phyloP scores from a whole-genome alignment of 139 green algal species.

The Chloropicon primus region DNA sequence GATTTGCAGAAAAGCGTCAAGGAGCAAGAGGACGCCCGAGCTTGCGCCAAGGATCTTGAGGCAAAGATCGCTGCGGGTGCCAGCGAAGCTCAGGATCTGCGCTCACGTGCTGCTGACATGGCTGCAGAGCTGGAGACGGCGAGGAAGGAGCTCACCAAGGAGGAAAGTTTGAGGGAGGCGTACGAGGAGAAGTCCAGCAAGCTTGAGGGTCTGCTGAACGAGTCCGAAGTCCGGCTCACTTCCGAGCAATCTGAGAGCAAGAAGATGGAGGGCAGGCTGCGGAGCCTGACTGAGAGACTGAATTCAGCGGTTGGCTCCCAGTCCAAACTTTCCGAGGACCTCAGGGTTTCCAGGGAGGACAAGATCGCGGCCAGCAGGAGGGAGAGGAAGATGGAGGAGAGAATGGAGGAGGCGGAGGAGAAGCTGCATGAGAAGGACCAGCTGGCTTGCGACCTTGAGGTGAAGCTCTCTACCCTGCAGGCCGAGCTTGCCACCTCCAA shows the following conservation, averaged over 20 bases:
- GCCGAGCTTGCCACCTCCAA: neutral
- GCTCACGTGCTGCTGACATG: too few species aligned
- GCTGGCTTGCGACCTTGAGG: neutral
- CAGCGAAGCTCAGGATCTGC: too few species aligned
- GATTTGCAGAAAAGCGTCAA: too few species aligned
- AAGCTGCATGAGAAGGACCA: neutral
- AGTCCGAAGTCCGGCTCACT: too few species aligned
- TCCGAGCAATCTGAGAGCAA: too few species aligned
- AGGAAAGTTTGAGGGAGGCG: neutral
- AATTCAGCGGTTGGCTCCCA: neutral
- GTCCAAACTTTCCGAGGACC: neutral
- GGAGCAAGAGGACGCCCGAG: too few species aligned
- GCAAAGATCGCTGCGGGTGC: neutral
- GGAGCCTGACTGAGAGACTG: neutral
- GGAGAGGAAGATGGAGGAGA: neutral
- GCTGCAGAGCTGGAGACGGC: neutral
- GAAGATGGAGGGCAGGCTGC: neutral
- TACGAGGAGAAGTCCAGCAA: neutral
- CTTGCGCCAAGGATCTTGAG: neutral
- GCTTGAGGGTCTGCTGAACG: neutral
- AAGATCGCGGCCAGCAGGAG: neutral
- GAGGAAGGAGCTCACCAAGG: neutral
- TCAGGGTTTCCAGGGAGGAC: neutral
- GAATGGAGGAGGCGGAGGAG: neutral
- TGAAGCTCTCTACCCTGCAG: neutral